Base-by-base conservation (phyloP, 2,329 filamentous ascomycete species). In the Paraconiothyrium brasiliense region DNA sequence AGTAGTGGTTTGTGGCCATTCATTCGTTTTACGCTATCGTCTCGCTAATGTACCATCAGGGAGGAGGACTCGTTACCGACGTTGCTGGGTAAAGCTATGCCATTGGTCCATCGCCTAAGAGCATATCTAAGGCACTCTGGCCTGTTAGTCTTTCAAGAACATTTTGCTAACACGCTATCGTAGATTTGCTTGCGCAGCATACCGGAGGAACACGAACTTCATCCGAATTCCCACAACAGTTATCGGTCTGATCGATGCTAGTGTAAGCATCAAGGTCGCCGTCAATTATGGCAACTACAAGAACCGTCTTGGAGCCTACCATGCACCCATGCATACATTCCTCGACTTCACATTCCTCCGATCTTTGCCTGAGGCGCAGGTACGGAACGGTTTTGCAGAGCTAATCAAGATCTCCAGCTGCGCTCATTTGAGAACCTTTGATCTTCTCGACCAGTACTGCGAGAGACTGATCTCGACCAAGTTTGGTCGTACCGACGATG, bases 231-330 rank as follows among this genome's bases (percentile, higher is more conserved):
- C 90, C 1, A 92, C 90, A 0, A 92, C 90, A 0, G 87, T 92
- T 65, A 92, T 92, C 71, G 90, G 90, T 10, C 82, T 92, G 51
- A 92, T 92, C 62, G 90, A 92, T 71, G 90, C 90, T 3, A 90
- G 88, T 20, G 90, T 92, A 54, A 90, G 87, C 39, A 92, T 92
- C 82, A 92, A 92, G 74, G 90, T 92, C n/a, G 90, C 88, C 13
- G 89, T 92, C 70, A 92, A 92, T 81, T 91, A 92, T 70, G 89
- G 88, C 74, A 87, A 89, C 75, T 90, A 91, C 82, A 92, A 92
- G 83, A 92, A 92, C 79, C 84, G 89, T 13, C 84, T 92, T 0
- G 89, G 89, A 32, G 90, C 89, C 4, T 92, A 92, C 74, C 90
- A 92, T 71, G 89, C 90, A 0, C 90, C 90, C 0, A 83, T 87